A percentile compares a stretch with the other conserved stretches of the same genome.
These are phyloP conservation scores for Podospora pseudoanserina DNA, from an alignment of 495 filamentous ascomycete species.

Conservation along the genomic window DNA sequence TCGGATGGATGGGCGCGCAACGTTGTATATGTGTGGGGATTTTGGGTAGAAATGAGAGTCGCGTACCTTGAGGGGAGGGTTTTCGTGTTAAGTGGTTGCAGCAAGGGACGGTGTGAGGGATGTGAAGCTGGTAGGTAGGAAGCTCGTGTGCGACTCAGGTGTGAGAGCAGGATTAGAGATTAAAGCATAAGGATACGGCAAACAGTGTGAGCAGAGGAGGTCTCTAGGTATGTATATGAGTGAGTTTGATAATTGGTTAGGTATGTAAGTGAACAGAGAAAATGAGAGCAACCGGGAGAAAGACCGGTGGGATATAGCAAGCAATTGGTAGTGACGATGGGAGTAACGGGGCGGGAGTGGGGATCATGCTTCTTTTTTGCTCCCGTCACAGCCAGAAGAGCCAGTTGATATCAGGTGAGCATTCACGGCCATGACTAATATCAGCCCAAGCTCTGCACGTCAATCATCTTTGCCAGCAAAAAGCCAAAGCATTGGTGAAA, in stretches of 20 bases:
- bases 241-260: not conserved
- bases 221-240: not conserved
- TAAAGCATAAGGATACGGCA: not conserved
- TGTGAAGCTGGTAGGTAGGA: not conserved
- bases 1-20: not conserved
- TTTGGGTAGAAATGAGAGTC: not conserved
- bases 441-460: not conserved
- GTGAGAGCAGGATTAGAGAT: not conserved
- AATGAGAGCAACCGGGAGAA: not conserved
- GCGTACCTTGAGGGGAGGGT: not conserved
- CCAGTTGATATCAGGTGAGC: not conserved
- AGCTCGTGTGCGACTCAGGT: not conserved
- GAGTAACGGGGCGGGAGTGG: not conserved
- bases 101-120: not conserved
- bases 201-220: not conserved
- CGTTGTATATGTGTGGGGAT: not conserved
- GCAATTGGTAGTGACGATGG: not conserved
- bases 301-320: not conserved
- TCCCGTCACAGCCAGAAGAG: not conserved
- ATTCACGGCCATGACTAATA: not conserved
- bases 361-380: not conserved
- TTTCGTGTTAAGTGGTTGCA: not conserved
- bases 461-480: not conserved
- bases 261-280: not conserved
- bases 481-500: not conserved